Base-by-base conservation (phyloP, 148 eudicot species). In the Vaccinium myrtillus region DNA sequence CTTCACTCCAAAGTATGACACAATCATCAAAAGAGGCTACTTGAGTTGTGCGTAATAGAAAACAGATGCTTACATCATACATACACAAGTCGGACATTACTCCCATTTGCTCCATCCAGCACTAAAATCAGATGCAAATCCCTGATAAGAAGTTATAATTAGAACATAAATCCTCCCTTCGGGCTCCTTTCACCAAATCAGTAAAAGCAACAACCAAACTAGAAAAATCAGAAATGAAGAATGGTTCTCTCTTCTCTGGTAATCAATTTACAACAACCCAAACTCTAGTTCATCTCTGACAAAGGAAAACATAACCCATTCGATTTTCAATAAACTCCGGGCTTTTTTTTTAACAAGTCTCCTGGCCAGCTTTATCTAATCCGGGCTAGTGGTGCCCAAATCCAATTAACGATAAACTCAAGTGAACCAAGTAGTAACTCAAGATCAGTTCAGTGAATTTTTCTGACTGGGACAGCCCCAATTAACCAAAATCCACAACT, bases 61-160 rank as follows among this genome's bases (percentile, higher is more conserved):
- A 81, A 75, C 59, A 55, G 61, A 84, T 14, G 80, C 85, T 14
- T 83, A 95, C 97, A 94, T 91, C 94, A 77, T 91, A 91, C 84
- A 89, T 81, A 50, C 90, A 84, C 89, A 82, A 89, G 86, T 92
- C 90, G 51, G 93, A 90, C 95, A 95, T 95, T 89, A 81, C 93
- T 87, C 71, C 69, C n/a, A 83, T 59, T 36, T 78, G 58, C 79
- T 82, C 87, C 79, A 92, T 70, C 93, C 92, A 82, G 87, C 87
- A 86, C 91, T 86, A 73, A 90, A 84, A 59, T 67, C 23, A 74
- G 77, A 84, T 59, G 78, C 54, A 75, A 36, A 51, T 39, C 65
- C 86, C 88, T 85, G 86, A 83, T 61, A 76, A 30, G 81, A 73
- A 70, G 69, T 90, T 91, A 93, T 89, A 85, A 46, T 88, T 84